These are phyloP conservation scores for Plantago elongata DNA, from an alignment of 257 asterid species.

Conservation along the genomic window DNA sequence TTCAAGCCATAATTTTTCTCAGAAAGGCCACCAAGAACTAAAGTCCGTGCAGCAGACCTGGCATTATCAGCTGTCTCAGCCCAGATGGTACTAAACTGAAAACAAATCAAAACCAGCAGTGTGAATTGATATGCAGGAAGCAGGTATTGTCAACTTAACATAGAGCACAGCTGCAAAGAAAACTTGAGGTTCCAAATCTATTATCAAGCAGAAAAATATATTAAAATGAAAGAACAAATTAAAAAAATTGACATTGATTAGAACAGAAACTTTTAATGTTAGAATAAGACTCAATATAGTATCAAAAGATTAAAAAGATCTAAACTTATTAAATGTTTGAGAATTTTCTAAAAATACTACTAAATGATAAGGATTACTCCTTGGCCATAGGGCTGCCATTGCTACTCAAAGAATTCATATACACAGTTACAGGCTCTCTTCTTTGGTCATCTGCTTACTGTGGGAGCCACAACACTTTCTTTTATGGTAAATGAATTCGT, in stretches of 20 bases:
- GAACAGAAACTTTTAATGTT: too few species aligned
- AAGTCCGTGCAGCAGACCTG: conserved; percentile 79
- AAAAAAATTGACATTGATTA: too few species aligned
- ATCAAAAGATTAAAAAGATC: too few species aligned
- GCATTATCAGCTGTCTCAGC: conserved; percentile 91
- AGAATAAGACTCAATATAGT: too few species aligned
- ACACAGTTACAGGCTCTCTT: not conserved
- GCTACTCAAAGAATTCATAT: too few species aligned
- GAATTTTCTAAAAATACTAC: too few species aligned
- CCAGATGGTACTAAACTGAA: conserved; percentile 92
- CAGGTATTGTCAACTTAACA: conserved; percentile 2
- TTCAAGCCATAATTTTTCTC: conserved; percentile 70
- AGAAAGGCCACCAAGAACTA: conserved; percentile 84
- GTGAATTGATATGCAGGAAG: not conserved
- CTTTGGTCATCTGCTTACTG: too few species aligned
- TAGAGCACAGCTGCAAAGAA: not conserved
- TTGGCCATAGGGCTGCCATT: too few species aligned
- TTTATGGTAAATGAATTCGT: not conserved
- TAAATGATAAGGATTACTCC: too few species aligned
- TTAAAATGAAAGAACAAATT: too few species aligned
- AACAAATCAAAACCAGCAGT: conserved; percentile 9
- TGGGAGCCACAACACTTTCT: too few species aligned
- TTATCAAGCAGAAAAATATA: not conserved
- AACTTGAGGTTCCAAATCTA: conserved; percentile 1
- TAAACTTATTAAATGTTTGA: too few species aligned